Percentiles rank a stretch among this genome's conserved stretches.
phyloP scores from a whole-genome alignment of 2,329 filamentous ascomycete genomes.

The Nigrospora sphaerica region DNA sequence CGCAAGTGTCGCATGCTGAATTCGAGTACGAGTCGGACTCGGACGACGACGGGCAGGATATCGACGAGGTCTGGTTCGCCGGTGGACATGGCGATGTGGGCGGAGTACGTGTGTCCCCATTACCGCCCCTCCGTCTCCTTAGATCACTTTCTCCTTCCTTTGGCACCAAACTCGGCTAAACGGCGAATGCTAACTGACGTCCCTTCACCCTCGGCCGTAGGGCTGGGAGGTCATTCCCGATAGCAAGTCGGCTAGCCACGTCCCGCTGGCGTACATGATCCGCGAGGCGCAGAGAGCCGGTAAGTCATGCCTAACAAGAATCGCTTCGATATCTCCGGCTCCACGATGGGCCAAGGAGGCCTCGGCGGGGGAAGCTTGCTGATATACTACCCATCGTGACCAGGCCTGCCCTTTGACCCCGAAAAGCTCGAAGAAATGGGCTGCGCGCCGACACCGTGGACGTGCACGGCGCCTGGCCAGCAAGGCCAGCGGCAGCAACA shows the following conservation, averaged over 20 bases:
- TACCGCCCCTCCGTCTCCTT: too few species aligned
- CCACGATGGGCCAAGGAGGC: too few species aligned
- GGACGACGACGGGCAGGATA: conserved; percentile 55
- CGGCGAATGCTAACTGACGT: too few species aligned
- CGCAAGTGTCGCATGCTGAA: conserved; percentile 21
- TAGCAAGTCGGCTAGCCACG: conserved; percentile 59
- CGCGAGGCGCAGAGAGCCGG: conserved; percentile 54
- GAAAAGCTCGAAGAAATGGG: conserved; percentile 61
- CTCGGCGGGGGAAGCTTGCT: too few species aligned
- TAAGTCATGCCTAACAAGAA: background rate
- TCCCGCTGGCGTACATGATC: conserved; percentile 66
- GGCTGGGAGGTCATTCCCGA: conserved; percentile 57
- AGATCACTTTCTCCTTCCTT: too few species aligned
- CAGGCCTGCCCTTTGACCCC: conserved; percentile 58
- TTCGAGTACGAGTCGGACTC: conserved; percentile 30
- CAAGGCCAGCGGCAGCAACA: conserved; percentile 1
- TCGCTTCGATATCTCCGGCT: too few species aligned
- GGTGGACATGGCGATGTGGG: conserved; percentile 75
- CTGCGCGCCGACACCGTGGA: conserved; percentile 41
- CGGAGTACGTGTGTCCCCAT: conserved; percentile 28
- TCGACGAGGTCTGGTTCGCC: conserved; percentile 75
- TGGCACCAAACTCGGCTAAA: too few species aligned
- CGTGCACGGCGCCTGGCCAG: conserved; percentile 8
- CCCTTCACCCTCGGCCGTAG: background rate
- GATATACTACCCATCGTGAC: background rate